phyloP scores from a whole-genome alignment of 75 land plant genomes.

The Adiantum capillusveneris region DNA sequence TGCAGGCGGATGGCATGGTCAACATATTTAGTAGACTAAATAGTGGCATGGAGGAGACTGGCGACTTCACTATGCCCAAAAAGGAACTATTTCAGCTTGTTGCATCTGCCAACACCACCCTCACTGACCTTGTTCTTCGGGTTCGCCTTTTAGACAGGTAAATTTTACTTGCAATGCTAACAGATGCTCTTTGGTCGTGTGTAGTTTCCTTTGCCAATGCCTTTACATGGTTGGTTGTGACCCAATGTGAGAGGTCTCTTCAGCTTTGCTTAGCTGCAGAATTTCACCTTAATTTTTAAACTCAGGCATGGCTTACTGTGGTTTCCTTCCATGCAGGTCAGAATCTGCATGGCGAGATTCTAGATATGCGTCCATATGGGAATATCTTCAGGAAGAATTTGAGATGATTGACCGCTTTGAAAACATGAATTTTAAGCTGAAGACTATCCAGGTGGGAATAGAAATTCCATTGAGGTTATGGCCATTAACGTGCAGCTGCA shows the following conservation, averaged over 20 bases:
- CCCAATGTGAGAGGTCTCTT: no score
- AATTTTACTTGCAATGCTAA: neutral
- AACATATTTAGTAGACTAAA: constrained; percentile 74
- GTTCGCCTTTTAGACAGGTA: constrained; percentile 91
- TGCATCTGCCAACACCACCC: constrained; percentile 79
- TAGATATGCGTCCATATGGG: constrained; percentile 31
- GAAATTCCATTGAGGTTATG: no score
- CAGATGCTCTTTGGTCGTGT: no score
- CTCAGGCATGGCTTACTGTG: neutral
- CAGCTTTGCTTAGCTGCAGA: no score
- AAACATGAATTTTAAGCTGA: constrained; percentile 27
- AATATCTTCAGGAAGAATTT: constrained; percentile 30
- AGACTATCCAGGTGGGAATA: constrained; percentile 21
- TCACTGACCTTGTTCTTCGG: constrained; percentile 80
- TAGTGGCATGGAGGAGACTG: constrained; percentile 74
- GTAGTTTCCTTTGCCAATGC: no score
- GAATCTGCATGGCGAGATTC: constrained; percentile 35
- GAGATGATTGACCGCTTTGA: constrained; percentile 36
- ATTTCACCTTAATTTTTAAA: no score
- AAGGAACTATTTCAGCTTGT: constrained; percentile 82
- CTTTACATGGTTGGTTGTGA: no score
- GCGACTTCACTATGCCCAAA: constrained; percentile 68
- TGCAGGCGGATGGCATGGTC: constrained; percentile 81
- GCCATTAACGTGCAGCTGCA: neutral
- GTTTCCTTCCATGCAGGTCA: constrained; percentile 10